Percentiles rank a stretch among this genome's conserved stretches.
phyloP scores from a whole-genome alignment of 306 rosid genomes.

The Pyrus communis region DNA sequence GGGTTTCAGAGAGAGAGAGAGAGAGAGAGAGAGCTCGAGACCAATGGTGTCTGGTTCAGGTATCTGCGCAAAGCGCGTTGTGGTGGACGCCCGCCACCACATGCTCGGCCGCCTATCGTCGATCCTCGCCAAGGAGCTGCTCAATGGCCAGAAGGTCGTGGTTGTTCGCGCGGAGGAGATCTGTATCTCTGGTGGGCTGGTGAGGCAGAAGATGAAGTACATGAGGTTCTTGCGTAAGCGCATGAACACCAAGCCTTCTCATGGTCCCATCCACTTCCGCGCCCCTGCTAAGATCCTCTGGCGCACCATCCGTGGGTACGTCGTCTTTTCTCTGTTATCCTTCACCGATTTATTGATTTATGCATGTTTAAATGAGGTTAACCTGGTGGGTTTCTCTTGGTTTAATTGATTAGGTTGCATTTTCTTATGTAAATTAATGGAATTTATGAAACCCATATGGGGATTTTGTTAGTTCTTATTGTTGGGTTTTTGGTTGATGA shows the following conservation, averaged over 20 bases:
- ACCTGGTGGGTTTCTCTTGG: not conserved
- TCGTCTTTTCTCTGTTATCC: not conserved
- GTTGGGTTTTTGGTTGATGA: not conserved
- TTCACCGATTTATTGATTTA: not conserved
- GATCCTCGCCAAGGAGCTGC: constrained; percentile 62
- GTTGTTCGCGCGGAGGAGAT: constrained; percentile 68
- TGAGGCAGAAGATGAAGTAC: constrained; percentile 76
- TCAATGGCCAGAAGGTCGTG: constrained; percentile 63
- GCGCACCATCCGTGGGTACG: constrained; percentile 78
- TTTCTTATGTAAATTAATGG: not conserved
- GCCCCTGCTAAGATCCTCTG: constrained; percentile 74
- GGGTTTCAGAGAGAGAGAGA: not conserved
- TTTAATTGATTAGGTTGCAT: not conserved
- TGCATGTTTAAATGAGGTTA: not conserved
- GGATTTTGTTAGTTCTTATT: not conserved
- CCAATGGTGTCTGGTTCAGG: constrained; percentile 70
- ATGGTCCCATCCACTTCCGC: constrained; percentile 71
- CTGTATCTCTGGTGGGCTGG: constrained; percentile 60
- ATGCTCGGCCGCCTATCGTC: constrained; percentile 66
- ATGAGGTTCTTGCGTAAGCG: constrained; percentile 70
- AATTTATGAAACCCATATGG: not conserved
- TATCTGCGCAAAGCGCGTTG: constrained; percentile 65
- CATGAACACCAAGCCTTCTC: constrained; percentile 78
- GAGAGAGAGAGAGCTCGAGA: not conserved
- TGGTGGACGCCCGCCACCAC: constrained; percentile 71